phyloP scores from a whole-genome alignment of 257 asterid genomes.

The Solanum etuberosum region DNA sequence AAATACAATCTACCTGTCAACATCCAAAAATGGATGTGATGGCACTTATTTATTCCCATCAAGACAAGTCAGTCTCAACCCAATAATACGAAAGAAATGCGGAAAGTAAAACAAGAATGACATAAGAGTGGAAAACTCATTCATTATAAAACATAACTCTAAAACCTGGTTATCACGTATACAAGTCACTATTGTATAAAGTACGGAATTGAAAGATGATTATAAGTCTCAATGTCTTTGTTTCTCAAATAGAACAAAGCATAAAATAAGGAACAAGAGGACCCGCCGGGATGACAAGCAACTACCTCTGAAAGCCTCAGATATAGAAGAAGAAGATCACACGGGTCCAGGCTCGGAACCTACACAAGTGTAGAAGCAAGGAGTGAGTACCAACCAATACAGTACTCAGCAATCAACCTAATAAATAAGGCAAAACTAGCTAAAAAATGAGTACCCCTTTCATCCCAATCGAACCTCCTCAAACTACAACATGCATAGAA shows the following conservation, averaged over 20 bases:
- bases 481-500: not conserved
- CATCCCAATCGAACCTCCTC: not conserved
- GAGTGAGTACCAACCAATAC: not conserved
- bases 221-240: not conserved
- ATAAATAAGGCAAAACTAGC: no score
- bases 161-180: not conserved
- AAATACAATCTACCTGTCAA: not conserved
- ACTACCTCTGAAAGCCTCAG: not conserved
- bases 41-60: not conserved
- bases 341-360: not conserved
- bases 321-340: not conserved
- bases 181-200: not conserved
- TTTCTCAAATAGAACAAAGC: not conserved
- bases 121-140: not conserved
- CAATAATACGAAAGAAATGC: not conserved
- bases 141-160: no score
- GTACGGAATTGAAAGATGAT: not conserved
- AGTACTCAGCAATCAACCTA: not conserved
- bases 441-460: not conserved
- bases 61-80: not conserved
- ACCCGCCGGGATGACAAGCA: not conserved
- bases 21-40: not conserved
- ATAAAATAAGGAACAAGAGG: not conserved
- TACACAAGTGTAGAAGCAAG: no score
- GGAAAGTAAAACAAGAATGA: not conserved